Evolutionary conservation across 129 eudicot genomes (phyloP).

Genomic region (Saposhnikovia divaricata): DNA sequence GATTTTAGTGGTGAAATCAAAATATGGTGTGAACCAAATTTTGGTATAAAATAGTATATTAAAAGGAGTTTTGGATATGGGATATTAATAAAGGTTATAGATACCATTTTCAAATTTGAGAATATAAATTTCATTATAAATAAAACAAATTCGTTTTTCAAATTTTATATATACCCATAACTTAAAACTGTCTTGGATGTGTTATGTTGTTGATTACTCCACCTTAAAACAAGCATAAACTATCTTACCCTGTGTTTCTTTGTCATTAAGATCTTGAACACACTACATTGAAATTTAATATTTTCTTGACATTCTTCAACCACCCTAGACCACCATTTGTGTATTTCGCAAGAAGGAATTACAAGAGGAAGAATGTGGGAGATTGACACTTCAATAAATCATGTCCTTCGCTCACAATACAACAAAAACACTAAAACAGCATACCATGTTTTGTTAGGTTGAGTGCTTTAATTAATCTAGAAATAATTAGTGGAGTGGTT

Average conservation of each 20-base stretch:
- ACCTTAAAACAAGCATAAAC: neutral
- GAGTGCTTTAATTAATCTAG: neutral
- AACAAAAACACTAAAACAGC: constrained; percentile 12
- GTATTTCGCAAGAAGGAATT: neutral
- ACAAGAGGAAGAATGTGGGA: constrained; percentile 26
- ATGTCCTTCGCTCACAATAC: neutral
- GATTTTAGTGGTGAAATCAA: too few relatives aligned
- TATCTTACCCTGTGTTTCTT: neutral
- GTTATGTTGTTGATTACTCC: too few relatives aligned
- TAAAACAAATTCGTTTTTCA: too few relatives aligned
- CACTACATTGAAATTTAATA: neutral
- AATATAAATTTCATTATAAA: too few relatives aligned
- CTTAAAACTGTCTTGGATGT: too few relatives aligned
- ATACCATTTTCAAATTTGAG: too few relatives aligned
- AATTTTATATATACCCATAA: too few relatives aligned
- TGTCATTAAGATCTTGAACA: constrained; percentile 5
- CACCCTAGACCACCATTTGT: neutral
- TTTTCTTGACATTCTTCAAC: constrained; percentile 4
- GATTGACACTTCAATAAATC: constrained; percentile 20
- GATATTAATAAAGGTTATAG: too few relatives aligned
- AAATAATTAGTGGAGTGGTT: constrained; percentile 19
- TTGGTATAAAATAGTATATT: too few relatives aligned
- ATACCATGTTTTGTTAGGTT: constrained; percentile 7
- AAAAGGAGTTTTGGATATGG: too few relatives aligned
- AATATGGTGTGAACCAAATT: too few relatives aligned